Conservation (phyloP, 2,329 filamentous ascomycete species). For the Fusarium solani-melongenae region DNA sequence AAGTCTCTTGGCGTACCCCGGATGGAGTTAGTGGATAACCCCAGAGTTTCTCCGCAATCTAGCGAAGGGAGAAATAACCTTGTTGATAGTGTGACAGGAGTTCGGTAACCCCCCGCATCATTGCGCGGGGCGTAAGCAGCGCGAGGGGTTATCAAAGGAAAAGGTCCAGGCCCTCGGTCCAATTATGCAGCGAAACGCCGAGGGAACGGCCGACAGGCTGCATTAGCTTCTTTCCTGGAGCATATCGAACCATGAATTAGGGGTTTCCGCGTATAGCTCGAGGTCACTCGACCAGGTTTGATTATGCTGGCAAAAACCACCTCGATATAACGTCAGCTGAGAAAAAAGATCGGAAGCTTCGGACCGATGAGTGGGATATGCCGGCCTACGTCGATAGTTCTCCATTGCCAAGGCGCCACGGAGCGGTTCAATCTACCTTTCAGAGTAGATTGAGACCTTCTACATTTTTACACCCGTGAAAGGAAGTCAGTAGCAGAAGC, state of each 20-base stretch:
- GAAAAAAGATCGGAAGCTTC: not conserved
- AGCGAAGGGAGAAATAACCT: not conserved
- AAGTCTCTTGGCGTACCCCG: not conserved
- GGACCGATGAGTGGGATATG: not conserved
- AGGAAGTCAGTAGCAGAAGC: not conserved
- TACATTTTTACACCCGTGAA: not conserved
- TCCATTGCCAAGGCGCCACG: not conserved
- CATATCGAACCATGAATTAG: not conserved
- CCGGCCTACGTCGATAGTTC: not conserved
- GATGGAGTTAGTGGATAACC: not conserved
- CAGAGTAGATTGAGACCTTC: not conserved
- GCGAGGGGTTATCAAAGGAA: no score
- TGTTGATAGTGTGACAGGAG: not conserved
- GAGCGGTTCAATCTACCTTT: not conserved
- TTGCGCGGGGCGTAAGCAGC: not conserved
- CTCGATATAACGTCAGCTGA: not conserved
- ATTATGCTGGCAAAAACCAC: not conserved
- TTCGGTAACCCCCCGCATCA: not conserved
- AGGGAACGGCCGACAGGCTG: not conserved
- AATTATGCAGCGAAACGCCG: not conserved
- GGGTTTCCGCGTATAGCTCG: not conserved
- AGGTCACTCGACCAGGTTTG: not conserved
- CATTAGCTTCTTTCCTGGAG: not conserved
- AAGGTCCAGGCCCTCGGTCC: not conserved
- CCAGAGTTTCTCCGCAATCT: not conserved